Evolutionary conservation across 2,329 filamentous ascomycete species (phyloP).

Genomic region (Metarhizium anisopliae): DNA sequence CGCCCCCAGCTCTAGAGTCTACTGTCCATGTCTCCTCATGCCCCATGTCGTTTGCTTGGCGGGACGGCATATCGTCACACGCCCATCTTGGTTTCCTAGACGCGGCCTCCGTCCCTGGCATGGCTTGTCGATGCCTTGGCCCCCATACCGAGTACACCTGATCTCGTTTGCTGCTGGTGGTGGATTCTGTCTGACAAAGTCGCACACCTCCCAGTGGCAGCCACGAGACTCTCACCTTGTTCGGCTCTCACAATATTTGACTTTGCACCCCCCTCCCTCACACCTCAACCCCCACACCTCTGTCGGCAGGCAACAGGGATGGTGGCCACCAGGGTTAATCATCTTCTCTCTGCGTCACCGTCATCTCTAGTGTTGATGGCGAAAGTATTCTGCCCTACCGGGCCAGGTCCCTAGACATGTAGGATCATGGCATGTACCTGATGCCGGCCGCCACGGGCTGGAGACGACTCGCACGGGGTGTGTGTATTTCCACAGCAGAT

Average conservation of each 20-base stretch:
- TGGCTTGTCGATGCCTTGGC: background rate
- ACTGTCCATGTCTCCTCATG: too few species aligned
- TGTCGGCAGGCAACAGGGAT: conserved; percentile 1
- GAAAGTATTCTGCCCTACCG: conserved; percentile 2
- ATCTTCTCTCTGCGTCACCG: background rate
- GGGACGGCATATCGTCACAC: too few species aligned
- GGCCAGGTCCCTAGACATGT: background rate
- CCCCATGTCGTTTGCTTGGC: too few species aligned
- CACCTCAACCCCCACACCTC: background rate
- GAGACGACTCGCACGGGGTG: background rate
- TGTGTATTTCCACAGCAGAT: conserved; percentile 4
- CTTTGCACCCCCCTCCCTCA: background rate
- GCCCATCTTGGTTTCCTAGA: too few species aligned
- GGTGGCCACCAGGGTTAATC: background rate
- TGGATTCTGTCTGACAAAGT: background rate
- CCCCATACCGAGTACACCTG: background rate
- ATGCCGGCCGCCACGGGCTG: background rate
- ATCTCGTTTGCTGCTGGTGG: background rate
- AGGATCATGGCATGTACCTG: background rate
- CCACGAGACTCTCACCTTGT: too few species aligned
- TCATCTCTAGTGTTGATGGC: background rate
- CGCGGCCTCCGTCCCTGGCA: background rate
- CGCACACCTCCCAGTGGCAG: background rate
- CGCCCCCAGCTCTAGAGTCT: too few species aligned
- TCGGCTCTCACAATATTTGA: too few species aligned